A percentile compares a stretch with the other conserved stretches of the same genome.
Conservation (phyloP, 768 basidiomycete species). For the Mrakia frigida region DNA sequence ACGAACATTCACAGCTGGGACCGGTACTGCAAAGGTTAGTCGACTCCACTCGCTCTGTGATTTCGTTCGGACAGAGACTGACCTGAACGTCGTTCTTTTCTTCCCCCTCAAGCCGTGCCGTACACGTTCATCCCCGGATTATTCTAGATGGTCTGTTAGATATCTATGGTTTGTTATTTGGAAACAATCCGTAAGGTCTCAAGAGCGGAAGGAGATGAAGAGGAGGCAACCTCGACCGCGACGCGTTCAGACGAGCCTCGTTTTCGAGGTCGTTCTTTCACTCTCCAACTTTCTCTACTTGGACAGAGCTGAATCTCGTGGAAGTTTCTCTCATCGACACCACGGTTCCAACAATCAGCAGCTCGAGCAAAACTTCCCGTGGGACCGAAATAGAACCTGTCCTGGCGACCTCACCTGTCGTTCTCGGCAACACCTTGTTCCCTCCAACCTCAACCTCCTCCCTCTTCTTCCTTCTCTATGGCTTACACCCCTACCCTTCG, state of each 20-base stretch:
- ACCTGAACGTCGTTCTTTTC: not conserved
- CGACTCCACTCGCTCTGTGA: no score
- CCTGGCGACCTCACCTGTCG: not conserved
- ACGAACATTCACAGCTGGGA: slow-evolving; percentile 48
- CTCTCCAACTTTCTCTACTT: not conserved
- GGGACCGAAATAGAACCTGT: not conserved
- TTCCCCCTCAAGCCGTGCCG: slow-evolving; percentile 55
- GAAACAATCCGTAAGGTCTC: no score
- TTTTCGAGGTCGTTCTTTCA: not conserved
- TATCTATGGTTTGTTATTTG: not conserved
- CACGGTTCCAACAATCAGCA: not conserved
- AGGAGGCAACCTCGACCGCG: not conserved
- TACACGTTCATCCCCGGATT: slow-evolving; percentile 85
- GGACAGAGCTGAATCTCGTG: no score
- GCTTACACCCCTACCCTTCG: not conserved
- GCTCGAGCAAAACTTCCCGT: not conserved
- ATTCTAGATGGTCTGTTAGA: slow-evolving; percentile 54
- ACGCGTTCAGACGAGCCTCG: not conserved
- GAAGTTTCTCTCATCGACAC: no score
- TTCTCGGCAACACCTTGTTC: not conserved
- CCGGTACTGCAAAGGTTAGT: slow-evolving; percentile 32
- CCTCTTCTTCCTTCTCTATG: not conserved
- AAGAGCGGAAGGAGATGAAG: no score
- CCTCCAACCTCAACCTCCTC: not conserved
- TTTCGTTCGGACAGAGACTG: not conserved